Base-by-base conservation (phyloP, 306 rosid species). In the Coriaria nepalensis region DNA sequence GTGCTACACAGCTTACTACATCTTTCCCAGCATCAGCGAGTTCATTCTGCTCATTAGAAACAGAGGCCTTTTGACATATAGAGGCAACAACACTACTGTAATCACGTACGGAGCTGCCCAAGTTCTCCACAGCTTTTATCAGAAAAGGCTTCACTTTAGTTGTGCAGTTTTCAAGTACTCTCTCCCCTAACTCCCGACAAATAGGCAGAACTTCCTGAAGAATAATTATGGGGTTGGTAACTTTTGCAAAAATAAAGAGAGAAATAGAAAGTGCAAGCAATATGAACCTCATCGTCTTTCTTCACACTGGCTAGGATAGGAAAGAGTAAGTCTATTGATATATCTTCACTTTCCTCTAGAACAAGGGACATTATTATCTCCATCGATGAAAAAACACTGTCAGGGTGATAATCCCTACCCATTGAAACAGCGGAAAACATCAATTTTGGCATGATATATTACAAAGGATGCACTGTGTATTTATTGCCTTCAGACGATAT, bases 301-400 rank as follows among this genome's bases (percentile, higher is more conserved):
- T 68, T 86, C 64, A 76, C 72, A 49, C 73, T 70, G 35, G 60
- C 78, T 59, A 86, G 48, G 45, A 86, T 55, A 13, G 88, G 78
- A 60, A 74, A 38, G 35, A 86, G 75, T 5, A 86, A 56, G 38
- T 78, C 93, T 40, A 50, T 5, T 45, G 93, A 59, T 47, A 78
- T 67, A 12, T 86, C 95, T 73, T 86, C 95, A 69, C 93, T 86
- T 76, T 86, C 95, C 67, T 86, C 95, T 35, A 86, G 29, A 41
- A 86, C 85, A 52, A 86, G 93, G 49, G 66, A 62, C 88, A 86
- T 86, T 46, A 81, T 78, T 13, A 76, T 86, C 73, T 78, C 88
- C 93, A 86, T 81, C 36, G 88, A 76, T 39, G 93, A 64, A 55
- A 76, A 65, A 14, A 86, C 88, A 60, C 48, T 61, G 41, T 74